These are phyloP conservation scores for Aspergillus ellipticus DNA, from an alignment of 495 filamentous ascomycete species.

Conservation along the genomic window DNA sequence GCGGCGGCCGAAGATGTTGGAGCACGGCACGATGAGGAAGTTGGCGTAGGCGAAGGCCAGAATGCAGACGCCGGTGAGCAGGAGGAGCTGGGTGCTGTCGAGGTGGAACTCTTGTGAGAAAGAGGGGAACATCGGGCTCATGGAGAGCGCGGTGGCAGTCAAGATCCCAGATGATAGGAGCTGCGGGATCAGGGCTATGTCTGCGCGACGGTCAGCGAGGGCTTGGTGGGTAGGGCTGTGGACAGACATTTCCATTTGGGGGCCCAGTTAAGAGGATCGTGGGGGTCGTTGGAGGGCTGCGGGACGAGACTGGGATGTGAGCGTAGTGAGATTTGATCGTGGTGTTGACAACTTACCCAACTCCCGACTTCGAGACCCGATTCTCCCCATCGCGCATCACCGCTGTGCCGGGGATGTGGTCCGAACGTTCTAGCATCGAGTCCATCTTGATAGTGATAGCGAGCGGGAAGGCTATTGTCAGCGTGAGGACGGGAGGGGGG, in stretches of 20 bases:
- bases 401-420: not conserved
- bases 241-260: not conserved
- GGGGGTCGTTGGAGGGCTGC: not conserved
- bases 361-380: not conserved
- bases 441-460: no score
- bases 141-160: conserved; percentile 48
- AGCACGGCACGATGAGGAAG: conserved; percentile 52
- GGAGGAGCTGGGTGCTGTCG: conserved; percentile 37
- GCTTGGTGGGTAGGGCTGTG: not conserved
- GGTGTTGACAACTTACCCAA: not conserved
- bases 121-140: conserved; percentile 47
- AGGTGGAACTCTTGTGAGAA: conserved; percentile 48
- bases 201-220: not conserved
- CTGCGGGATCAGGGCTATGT: conserved; percentile 33
- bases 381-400: not conserved
- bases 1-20: conserved; percentile 52
- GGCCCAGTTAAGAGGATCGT: not conserved
- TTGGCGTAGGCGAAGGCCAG: conserved; percentile 52
- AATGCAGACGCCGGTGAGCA: conserved; percentile 51
- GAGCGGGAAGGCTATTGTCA: no score
- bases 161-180: conserved; percentile 45
- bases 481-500: no score
- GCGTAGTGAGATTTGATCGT: not conserved
- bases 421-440: no score
- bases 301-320: not conserved